phyloP scores from a whole-genome alignment of 352 stramenopile genomes.

The Pythium grandisporangium region DNA sequence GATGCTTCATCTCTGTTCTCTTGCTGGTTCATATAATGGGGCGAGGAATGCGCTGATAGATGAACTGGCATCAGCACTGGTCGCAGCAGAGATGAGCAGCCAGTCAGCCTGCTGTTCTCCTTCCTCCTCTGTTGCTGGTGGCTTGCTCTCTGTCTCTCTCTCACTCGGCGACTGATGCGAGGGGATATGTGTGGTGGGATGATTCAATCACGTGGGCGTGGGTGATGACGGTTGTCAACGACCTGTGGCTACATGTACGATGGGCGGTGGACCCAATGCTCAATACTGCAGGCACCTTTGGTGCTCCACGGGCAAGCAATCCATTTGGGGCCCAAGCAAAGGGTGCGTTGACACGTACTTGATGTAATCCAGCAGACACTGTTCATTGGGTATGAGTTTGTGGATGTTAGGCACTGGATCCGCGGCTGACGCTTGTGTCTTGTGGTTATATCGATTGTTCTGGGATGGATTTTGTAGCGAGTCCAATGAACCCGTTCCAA shows the following conservation, averaged over 20 bases:
- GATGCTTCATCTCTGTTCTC: no score
- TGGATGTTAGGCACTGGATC: no score
- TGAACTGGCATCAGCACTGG: no score
- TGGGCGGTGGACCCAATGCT: not conserved
- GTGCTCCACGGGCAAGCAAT: slow-evolving; percentile 3
- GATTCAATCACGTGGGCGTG: no score
- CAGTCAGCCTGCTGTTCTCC: no score
- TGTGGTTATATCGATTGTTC: not conserved
- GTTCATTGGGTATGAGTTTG: no score
- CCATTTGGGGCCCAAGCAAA: slow-evolving; percentile 9
- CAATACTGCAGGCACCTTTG: slow-evolving; percentile 11
- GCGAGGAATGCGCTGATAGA: no score
- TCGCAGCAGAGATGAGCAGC: no score
- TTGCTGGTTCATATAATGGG: no score
- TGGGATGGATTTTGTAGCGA: slow-evolving; percentile 1
- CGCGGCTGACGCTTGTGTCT: not conserved
- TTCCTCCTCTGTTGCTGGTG: no score
- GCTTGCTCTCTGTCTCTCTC: no score
- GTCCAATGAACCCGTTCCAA: slow-evolving; percentile 14
- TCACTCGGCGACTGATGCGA: no score
- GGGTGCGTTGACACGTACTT: slow-evolving; percentile 5
- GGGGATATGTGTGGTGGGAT: slow-evolving; percentile 11
- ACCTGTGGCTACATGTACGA: not conserved
- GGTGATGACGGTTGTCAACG: not conserved
- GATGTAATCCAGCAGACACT: not conserved